These are phyloP conservation scores for Boechera retrofracta DNA, from an alignment of 345 rosid genomes.

Conservation along the genomic window DNA sequence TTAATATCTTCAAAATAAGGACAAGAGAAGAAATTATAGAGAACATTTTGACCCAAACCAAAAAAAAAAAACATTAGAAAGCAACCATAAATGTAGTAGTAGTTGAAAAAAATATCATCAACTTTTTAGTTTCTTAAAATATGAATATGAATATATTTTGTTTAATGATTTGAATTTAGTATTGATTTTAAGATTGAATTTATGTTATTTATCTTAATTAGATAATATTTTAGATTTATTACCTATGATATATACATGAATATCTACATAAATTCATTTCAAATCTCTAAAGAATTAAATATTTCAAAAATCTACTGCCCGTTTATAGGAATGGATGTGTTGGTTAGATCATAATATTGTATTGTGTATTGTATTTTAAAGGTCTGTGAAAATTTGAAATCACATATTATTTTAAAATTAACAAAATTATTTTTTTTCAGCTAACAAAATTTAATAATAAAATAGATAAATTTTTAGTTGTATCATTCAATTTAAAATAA, in stretches of 20 bases:
- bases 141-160: background rate
- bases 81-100: background rate
- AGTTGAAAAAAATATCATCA: background rate
- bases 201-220: background rate
- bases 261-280: background rate
- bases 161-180: conserved; percentile 1
- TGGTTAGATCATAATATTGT: background rate
- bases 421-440: no score
- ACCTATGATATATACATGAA: background rate
- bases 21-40: background rate
- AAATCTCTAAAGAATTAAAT: background rate
- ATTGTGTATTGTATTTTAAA: no score
- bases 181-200: background rate
- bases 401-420: no score
- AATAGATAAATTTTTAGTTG: no score
- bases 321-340: background rate
- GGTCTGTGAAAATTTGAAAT: no score
- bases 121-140: background rate
- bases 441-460: no score
- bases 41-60: background rate
- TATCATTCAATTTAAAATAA: no score
- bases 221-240: background rate
- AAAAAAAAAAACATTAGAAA: background rate
- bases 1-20: background rate
- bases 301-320: background rate